Conservation (phyloP, 2,329 filamentous ascomycete genomes). For the Cryoendolithus antarcticus region DNA sequence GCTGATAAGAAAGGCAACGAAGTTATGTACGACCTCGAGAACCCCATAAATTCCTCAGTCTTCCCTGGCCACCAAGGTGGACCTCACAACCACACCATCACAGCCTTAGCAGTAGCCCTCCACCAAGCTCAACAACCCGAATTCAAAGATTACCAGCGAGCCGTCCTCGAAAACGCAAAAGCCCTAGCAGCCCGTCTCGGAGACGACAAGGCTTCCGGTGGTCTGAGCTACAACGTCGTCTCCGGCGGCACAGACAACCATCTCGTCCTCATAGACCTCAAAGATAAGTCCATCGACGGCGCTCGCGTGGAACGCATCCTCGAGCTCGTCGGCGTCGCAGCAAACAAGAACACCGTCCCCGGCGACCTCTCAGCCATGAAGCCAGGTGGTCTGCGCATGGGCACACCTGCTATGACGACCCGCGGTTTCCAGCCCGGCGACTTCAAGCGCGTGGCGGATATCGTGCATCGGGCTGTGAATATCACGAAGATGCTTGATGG, state of each 20-base stretch:
- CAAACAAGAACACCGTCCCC: constrained; percentile 98
- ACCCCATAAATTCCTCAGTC: constrained; percentile 87
- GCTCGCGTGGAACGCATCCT: constrained; percentile 91
- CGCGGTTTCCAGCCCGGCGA: constrained; percentile 83
- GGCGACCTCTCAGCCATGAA: constrained; percentile 89
- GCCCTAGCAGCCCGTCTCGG: constrained; percentile 61
- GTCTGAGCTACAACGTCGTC: constrained; percentile 74
- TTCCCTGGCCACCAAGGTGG: constrained; percentile 98
- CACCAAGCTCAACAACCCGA: constrained; percentile 84
- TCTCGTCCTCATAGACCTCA: constrained; percentile 83
- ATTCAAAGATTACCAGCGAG: constrained; percentile 85
- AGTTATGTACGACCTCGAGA: constrained; percentile 79
- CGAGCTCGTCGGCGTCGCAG: constrained; percentile 96
- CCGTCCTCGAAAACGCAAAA: constrained; percentile 83
- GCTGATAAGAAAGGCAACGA: constrained; percentile 77
- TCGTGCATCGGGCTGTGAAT: constrained; percentile 70
- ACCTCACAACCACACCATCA: constrained; percentile 98
- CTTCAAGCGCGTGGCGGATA: constrained; percentile 74
- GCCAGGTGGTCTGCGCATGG: constrained; percentile 85
- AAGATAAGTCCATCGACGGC: constrained; percentile 77
- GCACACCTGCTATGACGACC: constrained; percentile 94
- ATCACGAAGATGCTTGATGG: constrained; percentile 68
- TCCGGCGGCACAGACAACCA: constrained; percentile 96
- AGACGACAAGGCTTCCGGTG: constrained; percentile 53
- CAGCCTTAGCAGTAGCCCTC: constrained; percentile 82